Base-by-base conservation (phyloP, 2,329 filamentous ascomycete species). In the Penicillium sclerotigenum region DNA sequence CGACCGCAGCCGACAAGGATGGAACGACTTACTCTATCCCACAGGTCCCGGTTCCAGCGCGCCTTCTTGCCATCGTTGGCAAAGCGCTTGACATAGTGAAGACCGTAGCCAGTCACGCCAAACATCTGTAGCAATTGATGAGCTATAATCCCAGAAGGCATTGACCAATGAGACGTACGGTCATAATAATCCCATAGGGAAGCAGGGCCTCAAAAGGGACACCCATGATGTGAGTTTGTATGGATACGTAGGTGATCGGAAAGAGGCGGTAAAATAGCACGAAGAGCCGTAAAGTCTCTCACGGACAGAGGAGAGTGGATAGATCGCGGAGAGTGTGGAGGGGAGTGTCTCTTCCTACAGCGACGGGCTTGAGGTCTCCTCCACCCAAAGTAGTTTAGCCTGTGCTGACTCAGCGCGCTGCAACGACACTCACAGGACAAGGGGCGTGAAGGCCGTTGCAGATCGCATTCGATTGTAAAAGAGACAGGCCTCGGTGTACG, bases 181-280 rank as follows among this genome's bases (percentile, higher is more conserved):
- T 80, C 53, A 84, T 74, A 75, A 86, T 84, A 70, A 87, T 82
- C 65, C 79, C 84, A 71, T 86, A 87, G 47, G 84, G 84, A 66
- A 87, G 69, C 63, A 87, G 73, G 63, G 84, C 81, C 76, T 87
- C 85, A 72, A 87, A 87, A 42, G 85, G 85, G 60, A 87, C 82
- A 73, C 83, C 83, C 85, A 86, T 86, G 62, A 61, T 64, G 62
- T 54, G 45, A 24, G 49, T 45, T 58, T 45, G 55, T 41, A 41
- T 36, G 34, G 11, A 26, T 50, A 34, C 38, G 31, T 33, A 41
- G 33, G 29, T 22, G 28, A 34, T 37, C 22, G 24, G 34, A 28
- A 26, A 26, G 29, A 41, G 41, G 26, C 13, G 22, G n/a, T 8
- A 37, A 46, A n/a, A 31, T 58, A 40, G 31, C 41, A 34, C 16